Evolutionary conservation across 169 alveolate species (phyloP), one percentile per base, ranked within the genome.

Genomic region (Cryptosporidium canis): DNA sequence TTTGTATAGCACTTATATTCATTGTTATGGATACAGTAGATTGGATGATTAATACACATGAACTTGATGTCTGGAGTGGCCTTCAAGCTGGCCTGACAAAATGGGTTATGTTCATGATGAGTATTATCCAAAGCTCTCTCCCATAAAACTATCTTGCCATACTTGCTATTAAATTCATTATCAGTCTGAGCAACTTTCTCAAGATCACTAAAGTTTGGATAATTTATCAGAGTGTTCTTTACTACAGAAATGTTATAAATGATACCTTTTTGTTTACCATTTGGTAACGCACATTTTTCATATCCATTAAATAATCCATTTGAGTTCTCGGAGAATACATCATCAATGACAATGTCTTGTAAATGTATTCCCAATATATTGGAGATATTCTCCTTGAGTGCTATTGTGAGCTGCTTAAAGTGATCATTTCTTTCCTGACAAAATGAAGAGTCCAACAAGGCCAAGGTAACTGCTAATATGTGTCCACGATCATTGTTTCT

Each of bases 221-320:
- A 71, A 71, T 71, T 39, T 35, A 51, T 55, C 39, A 51, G 5
- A 4, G 12, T 48, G 33, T 71, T 55, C 53, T 71, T 71, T 35
- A 71, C 53, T 35, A 71, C 53, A 14, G 68, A 51, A 1, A 71
- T n/a, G 33, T 71, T 68, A 51, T 51, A 51, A 24, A 71, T 71
- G n/a, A 55, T 71, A 31, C 85, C 85, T 55, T 55, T 71, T 71
- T 51, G 31, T 48, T 71, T 55, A 51, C 85, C 85, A 71, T 71
- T 71, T 51, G 66, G 39, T 16, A 71, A 71, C 24, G 41, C 53
- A 6, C 85, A 71, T 43, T 71, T 71, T 55, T 51, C 67, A 71
- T 58, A 21, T 35, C 48, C 64, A 48, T 27, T 48, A 33, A 35
- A 35, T 6, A 51, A 71, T 29, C 48, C 48, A 51, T 51, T 51